phyloP scores from a whole-genome alignment of 2,329 filamentous ascomycete genomes.

The Colletotrichum orchidophilum region DNA sequence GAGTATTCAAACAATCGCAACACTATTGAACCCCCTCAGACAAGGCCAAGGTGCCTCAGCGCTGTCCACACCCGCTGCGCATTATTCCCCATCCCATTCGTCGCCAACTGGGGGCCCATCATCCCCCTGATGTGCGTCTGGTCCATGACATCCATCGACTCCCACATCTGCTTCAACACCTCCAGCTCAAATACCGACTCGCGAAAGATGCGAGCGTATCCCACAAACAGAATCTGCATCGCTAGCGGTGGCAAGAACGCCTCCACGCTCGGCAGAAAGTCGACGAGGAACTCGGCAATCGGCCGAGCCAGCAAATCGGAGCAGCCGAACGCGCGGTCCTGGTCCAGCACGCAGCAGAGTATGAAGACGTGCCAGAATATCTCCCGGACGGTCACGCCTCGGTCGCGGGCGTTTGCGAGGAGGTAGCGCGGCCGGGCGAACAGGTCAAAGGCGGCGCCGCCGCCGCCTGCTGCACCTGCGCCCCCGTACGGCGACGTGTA shows the following conservation, averaged over 20 bases:
- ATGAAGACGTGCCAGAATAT: conserved; percentile 33
- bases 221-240: conserved; percentile 25
- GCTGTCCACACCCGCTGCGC: conserved; percentile 25
- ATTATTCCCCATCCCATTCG: conserved; percentile 18
- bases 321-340: conserved; percentile 40
- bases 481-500: not conserved
- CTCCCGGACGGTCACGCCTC: conserved; percentile 8
- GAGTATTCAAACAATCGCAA: not conserved
- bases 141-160: conserved; percentile 22
- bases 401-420: conserved; percentile 13
- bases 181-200: conserved; percentile 21
- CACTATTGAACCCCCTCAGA: no score
- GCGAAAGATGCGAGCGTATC: conserved; percentile 27
- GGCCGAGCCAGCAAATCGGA: conserved; percentile 37
- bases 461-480: not conserved
- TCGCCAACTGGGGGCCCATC: conserved; percentile 25
- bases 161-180: conserved; percentile 27
- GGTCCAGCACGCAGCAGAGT: conserved; percentile 41
- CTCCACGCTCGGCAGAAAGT: conserved; percentile 35
- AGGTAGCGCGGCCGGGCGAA: conserved; percentile 23
- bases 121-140: conserved; percentile 2
- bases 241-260: conserved; percentile 10
- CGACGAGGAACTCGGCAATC: conserved; percentile 39
- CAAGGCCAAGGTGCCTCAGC: conserved; percentile 24
- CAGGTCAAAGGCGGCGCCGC: not conserved